These are phyloP conservation scores for Candida sp. DNA, from an alignment of 1,139 yeast genomes.

Conservation along the genomic window DNA sequence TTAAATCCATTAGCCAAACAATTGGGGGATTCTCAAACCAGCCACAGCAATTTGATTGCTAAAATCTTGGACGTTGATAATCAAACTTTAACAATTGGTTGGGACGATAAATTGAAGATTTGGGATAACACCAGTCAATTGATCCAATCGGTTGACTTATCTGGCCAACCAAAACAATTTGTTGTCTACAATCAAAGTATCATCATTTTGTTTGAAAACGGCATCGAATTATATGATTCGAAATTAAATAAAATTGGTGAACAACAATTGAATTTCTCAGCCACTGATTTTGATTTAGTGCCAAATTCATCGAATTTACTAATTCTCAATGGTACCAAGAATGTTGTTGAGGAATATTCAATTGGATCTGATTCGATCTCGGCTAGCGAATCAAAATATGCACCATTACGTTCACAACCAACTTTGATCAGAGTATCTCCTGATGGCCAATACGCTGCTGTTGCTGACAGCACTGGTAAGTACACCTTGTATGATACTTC, in stretches of 20 bases:
- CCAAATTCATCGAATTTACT: slow-evolving; percentile 33
- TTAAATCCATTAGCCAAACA: slow-evolving; percentile 28
- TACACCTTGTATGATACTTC: slow-evolving; percentile 61
- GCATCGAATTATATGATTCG: slow-evolving; percentile 30
- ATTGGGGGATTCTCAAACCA: slow-evolving; percentile 23
- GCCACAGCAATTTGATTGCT: slow-evolving; percentile 59
- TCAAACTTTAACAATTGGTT: slow-evolving; percentile 57
- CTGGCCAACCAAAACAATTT: slow-evolving; percentile 65
- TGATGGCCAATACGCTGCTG: slow-evolving; percentile 65
- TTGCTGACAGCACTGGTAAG: slow-evolving; percentile 86
- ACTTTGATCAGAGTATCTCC: slow-evolving; percentile 69
- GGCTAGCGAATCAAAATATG: slow-evolving; percentile 18
- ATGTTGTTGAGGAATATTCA: slow-evolving; percentile 26
- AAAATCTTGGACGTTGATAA: slow-evolving; percentile 30
- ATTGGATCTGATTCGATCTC: slow-evolving; percentile 14
- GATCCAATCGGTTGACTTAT: slow-evolving; percentile 28
- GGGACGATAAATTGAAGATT: slow-evolving; percentile 80
- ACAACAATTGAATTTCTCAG: slow-evolving; percentile 28
- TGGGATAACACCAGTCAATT: slow-evolving; percentile 29
- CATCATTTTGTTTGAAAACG: slow-evolving; percentile 49
- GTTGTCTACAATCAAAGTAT: slow-evolving; percentile 22
- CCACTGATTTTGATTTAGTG: slow-evolving; percentile 29
- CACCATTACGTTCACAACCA: slow-evolving; percentile 61
- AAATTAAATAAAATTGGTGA: slow-evolving; percentile 20
- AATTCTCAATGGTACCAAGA: slow-evolving; percentile 47